phyloP scores from a whole-genome alignment of 495 filamentous ascomycete genomes.

The Talaromyces wortmannii region DNA sequence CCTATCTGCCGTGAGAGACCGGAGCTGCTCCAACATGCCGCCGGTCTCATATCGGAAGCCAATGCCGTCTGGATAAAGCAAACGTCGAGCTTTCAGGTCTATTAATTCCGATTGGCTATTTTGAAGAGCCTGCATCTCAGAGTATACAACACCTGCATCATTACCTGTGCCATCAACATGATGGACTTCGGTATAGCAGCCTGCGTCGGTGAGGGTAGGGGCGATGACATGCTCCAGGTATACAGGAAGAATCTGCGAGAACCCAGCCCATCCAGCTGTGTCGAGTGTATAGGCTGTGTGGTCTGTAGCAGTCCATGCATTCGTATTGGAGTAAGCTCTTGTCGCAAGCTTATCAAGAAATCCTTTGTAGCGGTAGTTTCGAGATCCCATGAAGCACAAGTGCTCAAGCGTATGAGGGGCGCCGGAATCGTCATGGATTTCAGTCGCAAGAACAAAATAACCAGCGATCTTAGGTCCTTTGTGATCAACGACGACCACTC shows the following conservation, averaged over 20 bases:
- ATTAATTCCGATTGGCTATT: slow-evolving; percentile 79
- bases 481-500: slow-evolving; percentile 82
- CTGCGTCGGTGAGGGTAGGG: slow-evolving; percentile 86
- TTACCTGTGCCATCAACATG: slow-evolving; percentile 89
- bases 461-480: slow-evolving; percentile 91
- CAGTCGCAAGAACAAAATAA: slow-evolving; percentile 91
- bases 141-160: slow-evolving; percentile 97
- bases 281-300: slow-evolving; percentile 96
- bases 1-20: slow-evolving; percentile 76
- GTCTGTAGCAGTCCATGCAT: slow-evolving; percentile 90
- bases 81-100: slow-evolving; percentile 65
- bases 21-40: slow-evolving; percentile 87
- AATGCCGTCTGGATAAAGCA: slow-evolving; percentile 81
- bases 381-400: slow-evolving; percentile 95
- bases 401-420: slow-evolving; percentile 96
- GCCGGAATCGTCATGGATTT: slow-evolving; percentile 95
- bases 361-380: slow-evolving; percentile 89
- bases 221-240: slow-evolving; percentile 94
- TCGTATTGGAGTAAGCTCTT: slow-evolving; percentile 86
- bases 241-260: slow-evolving; percentile 86
- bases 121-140: slow-evolving; percentile 96
- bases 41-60: slow-evolving; percentile 97
- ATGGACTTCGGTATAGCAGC: slow-evolving; percentile 92
- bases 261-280: slow-evolving; percentile 94
- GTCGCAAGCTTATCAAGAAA: slow-evolving; percentile 90